Base-by-base conservation (phyloP, 164 flowering plant genomes). In the Chloranthus sessilifolius region DNA sequence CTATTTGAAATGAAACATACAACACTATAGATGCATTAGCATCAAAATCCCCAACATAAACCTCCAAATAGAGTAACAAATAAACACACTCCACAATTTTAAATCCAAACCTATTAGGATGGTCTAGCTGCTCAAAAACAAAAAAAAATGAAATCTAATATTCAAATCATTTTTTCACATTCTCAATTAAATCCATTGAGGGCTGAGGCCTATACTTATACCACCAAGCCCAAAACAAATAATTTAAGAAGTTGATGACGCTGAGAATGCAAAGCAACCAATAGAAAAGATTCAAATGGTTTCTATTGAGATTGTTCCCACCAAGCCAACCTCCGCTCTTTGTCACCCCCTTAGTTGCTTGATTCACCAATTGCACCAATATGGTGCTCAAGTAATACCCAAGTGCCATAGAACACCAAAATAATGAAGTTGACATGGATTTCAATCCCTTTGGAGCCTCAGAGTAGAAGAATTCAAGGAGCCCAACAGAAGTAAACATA, bases 401-500 rank as follows among this genome's bases (percentile, higher is more conserved):
- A 24, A 76, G 25, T 1, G 80, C 76, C 70, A 71, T 64, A 5
- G 80, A 75, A 48, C 61, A 48, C 85, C 82, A 77, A 1, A 73
- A 59, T 38, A 74, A 73, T 37, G 71, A 67, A 27, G 80, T 74
- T 1, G 80, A 70, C 7, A 77, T 27, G 12, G 76, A 53, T 40
- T 73, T 77, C 29, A 80, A 35, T 7, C 39, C 70, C 41, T 62
- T 67, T 0, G 85, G 85, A 7, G 80, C 70, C 47, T 80, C 72
- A 0, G 75, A 73, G 59, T 80, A 77, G 67, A 80, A 77, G 40
- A 77, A 73, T 34, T 80, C 77, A 0, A 80, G 72, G 22, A 80
- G 61, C 2, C 85, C 80, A 0, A 68, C 72, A 14, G 60, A 73
- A 0, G 85, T 77, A 28, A 80, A 75, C 75, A 80, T 46, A 60